Base-by-base conservation (phyloP, 129 eudicot species). In the Solidago caesia region DNA sequence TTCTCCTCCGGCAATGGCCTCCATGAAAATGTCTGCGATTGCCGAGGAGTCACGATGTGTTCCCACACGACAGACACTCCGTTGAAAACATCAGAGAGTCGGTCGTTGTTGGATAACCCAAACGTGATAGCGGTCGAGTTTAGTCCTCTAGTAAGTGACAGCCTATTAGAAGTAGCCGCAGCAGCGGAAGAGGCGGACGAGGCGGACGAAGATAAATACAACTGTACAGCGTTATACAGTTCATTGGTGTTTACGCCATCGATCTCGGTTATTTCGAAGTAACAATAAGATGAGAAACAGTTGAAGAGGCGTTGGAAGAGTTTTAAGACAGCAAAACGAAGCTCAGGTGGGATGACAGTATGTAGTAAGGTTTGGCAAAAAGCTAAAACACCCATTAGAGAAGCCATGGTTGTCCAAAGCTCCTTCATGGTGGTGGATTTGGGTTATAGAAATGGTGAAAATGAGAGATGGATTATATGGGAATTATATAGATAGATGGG, bases 231-330 rank as follows among this genome's bases (percentile, higher is more conserved):
- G 89, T 88, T 90, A 84, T 94, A 94, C 48, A 94, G 96, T 52
- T 94, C 98, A 71, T 94, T 94, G 49, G 97, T 94, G 88, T 94
- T 94, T 56, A 94, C 98, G 80, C 98, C 98, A 79, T 94, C 98
- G 70, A 90, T 94, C 79, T 94, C 98, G 5, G 97, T 90, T 76
- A 94, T 94, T 85, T 94, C 98, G 81, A 88, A 94, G 79, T 94
- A 90, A 65, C 97, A 90, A 80, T 94, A 90, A 11, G 89, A 52
- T 45, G 97, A 90, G 87, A 82, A 89, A 75, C 85, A 90, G 91
- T 76, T 85, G 82, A 83, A 85, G 72, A 90, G 16, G 11, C 96
- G 96, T 67, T 78, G 78, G 76, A 88, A 56, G 82, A 88, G 67
- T 67, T 88, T 90, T 7, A 86, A 74, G 58, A 78, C 44, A 7